These are phyloP conservation scores for Cystobasidium sp. DNA, from an alignment of 1,284 basidiomycete species.

Conservation along the genomic window DNA sequence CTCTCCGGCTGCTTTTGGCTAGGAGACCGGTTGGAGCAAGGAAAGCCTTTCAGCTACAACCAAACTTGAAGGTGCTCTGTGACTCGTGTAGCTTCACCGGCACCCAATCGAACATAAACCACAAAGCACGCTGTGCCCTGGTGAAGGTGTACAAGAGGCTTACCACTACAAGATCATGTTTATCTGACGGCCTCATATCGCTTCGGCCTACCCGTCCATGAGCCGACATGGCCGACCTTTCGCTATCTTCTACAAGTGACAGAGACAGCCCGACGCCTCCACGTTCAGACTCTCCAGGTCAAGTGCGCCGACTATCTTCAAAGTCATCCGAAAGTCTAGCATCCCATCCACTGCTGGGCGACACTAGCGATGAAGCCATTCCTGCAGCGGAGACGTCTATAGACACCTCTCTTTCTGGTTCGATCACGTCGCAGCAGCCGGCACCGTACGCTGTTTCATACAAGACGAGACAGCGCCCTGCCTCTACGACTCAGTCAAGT, in stretches of 20 bases:
- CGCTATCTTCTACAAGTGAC: not conserved
- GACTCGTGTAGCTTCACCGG: not conserved
- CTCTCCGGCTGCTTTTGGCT: not conserved
- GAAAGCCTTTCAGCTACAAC: too few relatives aligned
- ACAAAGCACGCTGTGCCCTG: not conserved
- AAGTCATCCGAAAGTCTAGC: conserved; percentile 30
- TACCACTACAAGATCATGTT: not conserved
- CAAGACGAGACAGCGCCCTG: conserved; percentile 38
- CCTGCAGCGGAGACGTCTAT: not conserved
- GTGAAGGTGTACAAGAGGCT: not conserved
- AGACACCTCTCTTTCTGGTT: not conserved
- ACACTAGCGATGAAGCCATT: not conserved
- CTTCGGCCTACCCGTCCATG: not conserved
- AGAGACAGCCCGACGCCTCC: not conserved
- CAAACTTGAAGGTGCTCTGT: too few relatives aligned
- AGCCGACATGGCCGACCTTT: not conserved
- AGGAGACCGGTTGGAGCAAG: not conserved
- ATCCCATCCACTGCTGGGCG: conserved; percentile 27
- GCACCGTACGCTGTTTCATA: conserved; percentile 17
- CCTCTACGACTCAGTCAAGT: not conserved
- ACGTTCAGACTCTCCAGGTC: conserved; percentile 22
- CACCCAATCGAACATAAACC: not conserved
- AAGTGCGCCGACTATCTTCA: conserved; percentile 1
- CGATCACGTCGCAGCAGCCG: conserved; percentile 12
- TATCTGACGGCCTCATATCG: not conserved